Evolutionary conservation across 1,284 basidiomycete genomes (phyloP).

Genomic region (Athelia sp.): DNA sequence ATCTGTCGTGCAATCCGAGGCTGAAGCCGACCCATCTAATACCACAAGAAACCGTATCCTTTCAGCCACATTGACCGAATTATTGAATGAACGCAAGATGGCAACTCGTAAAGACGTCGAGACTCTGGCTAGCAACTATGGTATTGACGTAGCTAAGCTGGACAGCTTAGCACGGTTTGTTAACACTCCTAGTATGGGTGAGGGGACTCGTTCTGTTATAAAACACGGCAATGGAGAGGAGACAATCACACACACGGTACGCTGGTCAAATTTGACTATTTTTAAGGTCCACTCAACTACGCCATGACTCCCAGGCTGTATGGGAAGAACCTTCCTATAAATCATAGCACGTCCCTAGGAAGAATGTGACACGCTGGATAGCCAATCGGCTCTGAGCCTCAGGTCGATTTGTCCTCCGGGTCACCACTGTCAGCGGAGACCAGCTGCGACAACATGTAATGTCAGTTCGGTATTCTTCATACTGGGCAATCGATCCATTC

Average conservation of each 20-base stretch:
- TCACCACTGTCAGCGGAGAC: no score
- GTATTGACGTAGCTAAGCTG: conserved; percentile 51
- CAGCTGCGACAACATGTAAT: no score
- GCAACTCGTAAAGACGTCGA: conserved; percentile 33
- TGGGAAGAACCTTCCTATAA: no score
- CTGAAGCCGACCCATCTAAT: conserved; percentile 37
- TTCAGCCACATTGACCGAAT: conserved; percentile 48
- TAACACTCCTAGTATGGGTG: conserved; percentile 67
- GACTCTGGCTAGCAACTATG: conserved; percentile 49
- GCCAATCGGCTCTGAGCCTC: no score
- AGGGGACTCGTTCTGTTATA: conserved; percentile 20
- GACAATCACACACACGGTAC: background rate
- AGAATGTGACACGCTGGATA: no score
- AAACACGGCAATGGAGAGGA: background rate
- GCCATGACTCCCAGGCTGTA: no score
- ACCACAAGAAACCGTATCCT: conserved; percentile 45
- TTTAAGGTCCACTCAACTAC: no score
- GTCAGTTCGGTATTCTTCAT: no score
- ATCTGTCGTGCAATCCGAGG: conserved; percentile 50
- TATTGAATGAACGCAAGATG: conserved; percentile 67
- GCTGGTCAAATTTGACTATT: background rate
- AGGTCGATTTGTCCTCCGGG: no score
- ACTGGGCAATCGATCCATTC: no score
- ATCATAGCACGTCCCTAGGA: no score
- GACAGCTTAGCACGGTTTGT: conserved; percentile 56